Base-by-base conservation (phyloP, 768 basidiomycete species). In the Naematelia aurantialba region DNA sequence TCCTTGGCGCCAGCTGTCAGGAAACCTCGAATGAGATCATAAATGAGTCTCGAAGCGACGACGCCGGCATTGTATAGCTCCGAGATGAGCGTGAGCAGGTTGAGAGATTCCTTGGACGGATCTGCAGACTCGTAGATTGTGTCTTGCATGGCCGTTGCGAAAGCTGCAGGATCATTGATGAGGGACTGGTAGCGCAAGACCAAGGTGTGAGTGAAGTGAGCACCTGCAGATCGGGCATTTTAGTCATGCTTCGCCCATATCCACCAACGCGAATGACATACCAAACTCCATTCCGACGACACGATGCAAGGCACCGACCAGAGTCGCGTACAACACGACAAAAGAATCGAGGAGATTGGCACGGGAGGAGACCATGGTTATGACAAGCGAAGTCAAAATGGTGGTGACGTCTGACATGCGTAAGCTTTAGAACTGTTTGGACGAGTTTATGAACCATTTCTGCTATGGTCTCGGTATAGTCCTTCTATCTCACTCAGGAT, bases 61-160 rank as follows among this genome's bases (percentile, higher is more conserved):
- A 97, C 89, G 78, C 91, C 89, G 72, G 97, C 92, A 73, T 97
- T 97, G 80, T 97, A 98, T 19, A 99, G 79, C 73, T 97, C 92
- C 1, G 91, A 89, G 21, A 97, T 78, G 22, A 98, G 82, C 1
- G 89, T 84, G 44, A 94, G 82, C 30, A 99, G 78, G 73, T 99
- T 98, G 10, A 88, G 85, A 64, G 86, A 86, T 72, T 94, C 90
- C 78, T 98, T 99, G 27, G 91, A 89, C 4, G 79, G 74, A 78
- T 79, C 69, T 21, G 69, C 65, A 39, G 69, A 62, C 26, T 68
- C 65, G 51, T 72, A 67, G 21, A 68, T 59, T 8, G 60, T 67
- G 8, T 56, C 63, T 49, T 59, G 51, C 11, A 65, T 21, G 31
- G 34, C 27, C 17, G 63, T 52, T 0, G 42, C 44, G 2, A 46